A percentile compares a stretch with the other conserved stretches of the same genome.
Evolutionary conservation across 1,284 basidiomycete genomes (phyloP).

Genomic region (Ceraceosorus guamensis): DNA sequence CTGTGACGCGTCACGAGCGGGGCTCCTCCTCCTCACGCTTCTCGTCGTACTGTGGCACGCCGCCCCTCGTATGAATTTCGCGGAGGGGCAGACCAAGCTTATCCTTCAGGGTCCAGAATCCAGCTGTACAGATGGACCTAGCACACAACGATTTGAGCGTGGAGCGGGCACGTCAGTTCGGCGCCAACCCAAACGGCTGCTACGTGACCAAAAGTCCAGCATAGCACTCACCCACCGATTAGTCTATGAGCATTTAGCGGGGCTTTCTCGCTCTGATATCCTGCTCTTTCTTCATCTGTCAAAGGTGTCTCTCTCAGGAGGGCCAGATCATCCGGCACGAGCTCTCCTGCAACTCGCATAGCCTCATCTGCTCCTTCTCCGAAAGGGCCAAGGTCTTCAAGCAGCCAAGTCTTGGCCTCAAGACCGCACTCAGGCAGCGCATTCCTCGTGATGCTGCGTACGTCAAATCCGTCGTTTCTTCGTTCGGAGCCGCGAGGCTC

Average conservation of each 20-base stretch:
- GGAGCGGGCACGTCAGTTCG: no score
- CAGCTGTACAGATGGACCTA: constrained; percentile 62
- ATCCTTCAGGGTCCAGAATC: constrained; percentile 69
- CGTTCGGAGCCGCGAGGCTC: neutral
- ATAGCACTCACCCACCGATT: constrained; percentile 65
- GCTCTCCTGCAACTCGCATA: constrained; percentile 17
- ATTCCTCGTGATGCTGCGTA: constrained; percentile 2
- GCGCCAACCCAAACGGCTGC: no score
- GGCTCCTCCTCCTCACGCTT: constrained; percentile 54
- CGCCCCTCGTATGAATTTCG: constrained; percentile 59
- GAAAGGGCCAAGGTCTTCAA: constrained; percentile 7
- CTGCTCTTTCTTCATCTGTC: neutral
- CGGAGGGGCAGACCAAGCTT: constrained; percentile 63
- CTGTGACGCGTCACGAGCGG: no score
- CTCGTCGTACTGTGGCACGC: constrained; percentile 51
- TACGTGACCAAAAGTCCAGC: no score
- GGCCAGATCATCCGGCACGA: constrained; percentile 66
- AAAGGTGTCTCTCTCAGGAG: constrained; percentile 52
- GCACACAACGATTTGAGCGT: no score
- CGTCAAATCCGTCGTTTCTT: constrained; percentile 9
- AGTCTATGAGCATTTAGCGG: constrained; percentile 50
- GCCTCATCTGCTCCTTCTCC: constrained; percentile 11
- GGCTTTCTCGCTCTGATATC: constrained; percentile 50
- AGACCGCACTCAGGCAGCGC: constrained; percentile 3
- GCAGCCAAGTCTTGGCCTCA: constrained; percentile 6